A percentile compares a stretch with the other conserved stretches of the same genome.
phyloP scores from a whole-genome alignment of 2,329 filamentous ascomycete species.

The Cadophora gregata region DNA sequence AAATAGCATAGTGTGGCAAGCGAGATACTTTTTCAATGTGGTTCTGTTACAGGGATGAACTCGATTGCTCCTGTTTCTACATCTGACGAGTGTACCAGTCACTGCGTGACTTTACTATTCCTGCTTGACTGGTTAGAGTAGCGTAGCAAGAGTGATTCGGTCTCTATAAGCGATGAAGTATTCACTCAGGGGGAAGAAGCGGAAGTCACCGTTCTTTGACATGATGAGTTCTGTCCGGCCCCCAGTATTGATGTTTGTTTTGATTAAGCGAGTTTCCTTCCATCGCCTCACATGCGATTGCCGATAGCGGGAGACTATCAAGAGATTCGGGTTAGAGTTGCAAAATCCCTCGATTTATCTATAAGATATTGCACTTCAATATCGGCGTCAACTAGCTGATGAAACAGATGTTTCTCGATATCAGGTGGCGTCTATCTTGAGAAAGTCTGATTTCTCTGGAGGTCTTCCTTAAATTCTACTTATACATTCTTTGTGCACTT shows the following conservation, averaged over 20 bases:
- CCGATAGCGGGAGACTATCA: not conserved
- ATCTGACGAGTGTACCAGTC: not conserved
- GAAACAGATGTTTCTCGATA: too few relatives aligned
- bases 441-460: too few relatives aligned
- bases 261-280: not conserved
- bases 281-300: not conserved
- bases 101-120: not conserved
- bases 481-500: too few relatives aligned
- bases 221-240: not conserved
- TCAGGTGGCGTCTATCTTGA: too few relatives aligned
- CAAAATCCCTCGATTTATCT: too few relatives aligned
- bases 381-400: too few relatives aligned
- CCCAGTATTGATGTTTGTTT: not conserved
- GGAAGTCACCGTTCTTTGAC: not conserved
- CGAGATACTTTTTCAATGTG: not conserved
- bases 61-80: not conserved
- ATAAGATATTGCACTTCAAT: too few relatives aligned
- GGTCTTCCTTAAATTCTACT: too few relatives aligned
- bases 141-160: too few relatives aligned
- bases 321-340: too few relatives aligned
- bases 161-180: not conserved
- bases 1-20: too few relatives aligned
- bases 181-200: not conserved
- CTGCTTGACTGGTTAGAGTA: not conserved
- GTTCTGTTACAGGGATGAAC: not conserved